Evolutionary conservation across 2,329 filamentous ascomycete species (phyloP), one percentile per base, ranked within the genome.

Genomic region (Zelopaecilomyces penicillatus): DNA sequence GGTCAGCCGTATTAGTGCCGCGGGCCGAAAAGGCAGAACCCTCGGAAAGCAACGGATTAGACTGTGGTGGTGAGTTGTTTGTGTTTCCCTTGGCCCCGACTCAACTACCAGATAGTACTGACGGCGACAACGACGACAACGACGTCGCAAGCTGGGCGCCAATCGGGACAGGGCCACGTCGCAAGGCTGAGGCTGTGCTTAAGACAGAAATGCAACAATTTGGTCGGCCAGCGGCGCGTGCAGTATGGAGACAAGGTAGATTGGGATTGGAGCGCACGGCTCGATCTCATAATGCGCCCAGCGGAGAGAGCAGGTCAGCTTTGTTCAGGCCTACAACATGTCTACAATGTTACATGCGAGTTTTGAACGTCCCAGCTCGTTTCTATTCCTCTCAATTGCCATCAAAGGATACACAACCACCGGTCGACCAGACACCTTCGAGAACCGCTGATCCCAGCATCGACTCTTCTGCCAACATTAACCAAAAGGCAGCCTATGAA

Each of bases 191-290:
- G 19, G 19, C 19, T 19, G 19, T 19, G 19, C 19, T 19, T 19
- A 19, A 19, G 47, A 39, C 41, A 46, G 52, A 50, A 41, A 66
- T 66, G 64, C 63, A 63, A 55, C 58, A 60, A 28, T 56, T 65
- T 50, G 59, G 57, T 49, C 59, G 61, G 45, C 57, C 59, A 41
- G 54, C 51, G 42, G 57, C 52, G 46, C 57, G 60, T 47, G 52
- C 57, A 34, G 58, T 57, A 45, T 58, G 53, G 57, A 50, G 54
- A 45, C 55, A 59, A 45, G 54, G 57, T 45, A 49, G 53, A 50
- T 52, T 56, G 45, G 50, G 56, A 36, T 46, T 60, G 43, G 46
- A 46, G 29, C 32, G 45, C 39, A 43, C 42, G 7, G 38, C 46
- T 35, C 43, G 38, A n/a, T 39, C 30, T 29, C 30, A 40, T 41